Evolutionary conservation across 2,329 filamentous ascomycete species (phyloP), one percentile per base, ranked within the genome.

Genomic region (Zarea fungicola): DNA sequence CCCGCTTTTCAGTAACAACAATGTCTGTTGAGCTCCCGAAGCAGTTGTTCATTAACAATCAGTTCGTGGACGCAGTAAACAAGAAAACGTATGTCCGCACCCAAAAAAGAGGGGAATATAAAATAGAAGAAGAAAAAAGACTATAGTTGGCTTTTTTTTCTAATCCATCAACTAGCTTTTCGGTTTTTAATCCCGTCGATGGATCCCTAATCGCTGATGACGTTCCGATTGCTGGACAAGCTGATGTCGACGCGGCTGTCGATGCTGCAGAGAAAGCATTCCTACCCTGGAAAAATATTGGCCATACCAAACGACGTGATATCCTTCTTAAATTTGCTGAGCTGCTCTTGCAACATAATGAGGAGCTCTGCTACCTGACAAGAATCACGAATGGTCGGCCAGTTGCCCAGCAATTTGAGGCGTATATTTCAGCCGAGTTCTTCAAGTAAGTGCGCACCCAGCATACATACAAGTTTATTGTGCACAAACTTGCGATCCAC

Each of bases 191-290:
- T 22, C 48, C 48, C 16, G 28, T 25, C n/a, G 41, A 9, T 9
- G 42, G 41, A 7, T 25, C 21, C 3, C 42, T 50, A 2, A 35
- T 50, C 16, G 32, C 23, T 16, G 28, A 50, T 22, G 19, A 46
- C 11, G 28, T 50, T 4, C 42, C 48, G 2, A 16, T 50, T 21
- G 48, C 48, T 18, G 48, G 42, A 5, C n/a, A 40, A 6, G 42
- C 44, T 16, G 48, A 50, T 21, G 25, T 50, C 14, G 21, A 50
- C 10, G 25, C 14, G 9, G 48, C 48, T 14, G 48, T 50, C 23
- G n/a, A 19, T 10, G n/a, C 4, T 21, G 48, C 48, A 1, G 16
- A 50, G 2, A 16, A 50, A 16, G 48, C 48, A 6, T 46, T 50
- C 26, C 6, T 21, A n/a, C 10, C 13, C 16, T 50, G 48, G 48